Evolutionary conservation across 306 rosid species (phyloP).

Genomic region (Corylus heterophylla): DNA sequence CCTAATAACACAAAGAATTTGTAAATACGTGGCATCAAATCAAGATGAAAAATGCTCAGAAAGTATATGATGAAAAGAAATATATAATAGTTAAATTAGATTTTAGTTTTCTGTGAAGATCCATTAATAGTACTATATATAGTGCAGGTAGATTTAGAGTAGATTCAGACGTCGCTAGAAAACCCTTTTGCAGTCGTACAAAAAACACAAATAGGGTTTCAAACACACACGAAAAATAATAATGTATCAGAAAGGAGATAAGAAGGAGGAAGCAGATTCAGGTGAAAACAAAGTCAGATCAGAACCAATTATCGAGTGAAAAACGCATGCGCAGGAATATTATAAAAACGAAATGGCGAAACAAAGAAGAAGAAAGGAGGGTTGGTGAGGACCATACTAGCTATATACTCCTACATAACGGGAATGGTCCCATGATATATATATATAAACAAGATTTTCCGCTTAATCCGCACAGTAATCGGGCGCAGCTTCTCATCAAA

Average conservation of each 20-base stretch:
- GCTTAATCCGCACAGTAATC: slow-evolving; percentile 46
- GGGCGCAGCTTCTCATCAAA: slow-evolving; percentile 39
- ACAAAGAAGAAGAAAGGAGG: not conserved
- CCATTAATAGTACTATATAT: not conserved
- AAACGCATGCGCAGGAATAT: slow-evolving; percentile 38
- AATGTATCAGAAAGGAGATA: not conserved
- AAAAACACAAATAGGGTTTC: slow-evolving; percentile 27
- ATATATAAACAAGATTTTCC: slow-evolving; percentile 18
- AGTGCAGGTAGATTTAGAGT: not conserved
- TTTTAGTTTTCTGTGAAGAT: not conserved
- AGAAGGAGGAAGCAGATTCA: slow-evolving; percentile 21
- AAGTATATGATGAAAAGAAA: not conserved
- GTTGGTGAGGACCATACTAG: slow-evolving; percentile 50
- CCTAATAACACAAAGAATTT: not conserved
- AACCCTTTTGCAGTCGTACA: not conserved
- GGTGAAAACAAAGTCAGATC: slow-evolving; percentile 25
- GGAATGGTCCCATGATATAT: slow-evolving; percentile 52
- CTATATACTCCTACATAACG: slow-evolving; percentile 28
- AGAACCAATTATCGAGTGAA: slow-evolving; percentile 28
- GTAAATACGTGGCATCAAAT: not conserved
- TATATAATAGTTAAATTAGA: not conserved
- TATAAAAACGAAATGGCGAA: slow-evolving; percentile 19
- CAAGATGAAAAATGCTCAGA: not conserved
- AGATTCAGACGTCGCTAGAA: not conserved
- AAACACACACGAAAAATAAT: not conserved